Conservation (phyloP, 257 asterid genomes). For the Nicotiana sylvestris region DNA sequence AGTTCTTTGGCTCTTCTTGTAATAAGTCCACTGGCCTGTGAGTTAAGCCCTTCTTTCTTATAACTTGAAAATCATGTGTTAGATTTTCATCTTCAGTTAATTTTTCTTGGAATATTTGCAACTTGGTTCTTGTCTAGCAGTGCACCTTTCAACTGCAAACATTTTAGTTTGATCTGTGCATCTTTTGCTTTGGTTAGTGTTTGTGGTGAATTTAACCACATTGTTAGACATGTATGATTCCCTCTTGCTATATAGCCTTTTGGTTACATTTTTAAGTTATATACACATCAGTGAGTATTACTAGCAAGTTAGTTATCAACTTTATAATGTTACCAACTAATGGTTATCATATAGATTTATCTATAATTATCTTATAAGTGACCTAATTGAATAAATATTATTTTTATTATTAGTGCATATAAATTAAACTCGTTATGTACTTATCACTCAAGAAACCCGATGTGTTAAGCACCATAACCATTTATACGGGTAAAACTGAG, state of each 20-base stretch:
- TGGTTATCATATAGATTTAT: too few species aligned
- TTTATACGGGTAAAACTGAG: too few species aligned
- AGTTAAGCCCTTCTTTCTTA: constrained; percentile 18
- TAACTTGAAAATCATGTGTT: not conserved
- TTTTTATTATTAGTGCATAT: too few species aligned
- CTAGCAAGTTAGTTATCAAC: too few species aligned
- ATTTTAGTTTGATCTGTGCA: constrained; percentile 82
- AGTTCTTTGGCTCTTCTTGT: constrained; percentile 21
- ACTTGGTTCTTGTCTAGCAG: constrained; percentile 75
- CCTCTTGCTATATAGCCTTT: not conserved
- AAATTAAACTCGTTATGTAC: not conserved
- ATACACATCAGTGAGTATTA: too few species aligned
- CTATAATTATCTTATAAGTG: too few species aligned
- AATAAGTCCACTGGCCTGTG: constrained; percentile 84
- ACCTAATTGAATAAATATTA: too few species aligned
- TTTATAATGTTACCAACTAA: too few species aligned
- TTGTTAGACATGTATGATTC: not conserved
- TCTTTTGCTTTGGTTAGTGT: constrained; percentile 47
- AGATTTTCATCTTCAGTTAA: not conserved
- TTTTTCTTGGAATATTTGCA: constrained; percentile 25
- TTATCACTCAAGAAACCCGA: not conserved
- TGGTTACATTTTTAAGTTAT: too few species aligned
- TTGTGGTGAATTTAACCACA: too few species aligned
- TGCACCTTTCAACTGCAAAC: constrained; percentile 87
- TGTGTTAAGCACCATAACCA: not conserved